These are phyloP conservation scores for Yarrowia phangngaensis DNA, from an alignment of 805 yeast species.

Conservation along the genomic window DNA sequence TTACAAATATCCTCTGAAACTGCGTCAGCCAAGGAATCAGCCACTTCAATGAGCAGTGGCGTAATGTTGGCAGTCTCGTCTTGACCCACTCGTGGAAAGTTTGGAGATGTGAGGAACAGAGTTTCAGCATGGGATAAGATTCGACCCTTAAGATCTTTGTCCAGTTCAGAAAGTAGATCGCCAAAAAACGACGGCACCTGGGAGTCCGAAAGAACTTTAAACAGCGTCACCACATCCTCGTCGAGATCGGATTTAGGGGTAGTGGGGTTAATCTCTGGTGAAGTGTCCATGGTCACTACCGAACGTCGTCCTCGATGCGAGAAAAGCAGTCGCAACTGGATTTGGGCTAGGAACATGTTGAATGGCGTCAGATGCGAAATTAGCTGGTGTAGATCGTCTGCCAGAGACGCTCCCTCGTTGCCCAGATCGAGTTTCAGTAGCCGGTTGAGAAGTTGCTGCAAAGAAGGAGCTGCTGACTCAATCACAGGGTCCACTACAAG, in stretches of 20 bases:
- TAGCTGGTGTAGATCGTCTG: constrained; percentile 9
- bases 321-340: constrained; percentile 19
- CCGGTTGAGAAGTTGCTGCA: constrained; percentile 13
- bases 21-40: constrained; percentile 34
- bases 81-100: constrained; percentile 30
- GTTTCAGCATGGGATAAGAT: constrained; percentile 30
- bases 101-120: constrained; percentile 30
- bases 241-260: constrained; percentile 3
- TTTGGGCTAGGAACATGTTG: constrained; percentile 22
- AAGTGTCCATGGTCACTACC: constrained; percentile 14
- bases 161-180: constrained; percentile 30
- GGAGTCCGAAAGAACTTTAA: constrained; percentile 1
- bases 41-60: constrained; percentile 25
- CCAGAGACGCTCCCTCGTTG: background rate
- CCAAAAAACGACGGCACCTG: constrained; percentile 29
- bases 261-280: constrained; percentile 3
- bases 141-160: constrained; percentile 28
- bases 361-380: constrained; percentile 19
- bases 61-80: constrained; percentile 16
- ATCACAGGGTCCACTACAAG: constrained; percentile 16
- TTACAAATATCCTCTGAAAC: constrained; percentile 28
- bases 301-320: constrained; percentile 10
- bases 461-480: constrained; percentile 12
- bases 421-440: constrained; percentile 7
- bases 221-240: constrained; percentile 6